Base-by-base conservation (phyloP, 352 stramenopile genomes). In the Phytopythium sindhum region DNA sequence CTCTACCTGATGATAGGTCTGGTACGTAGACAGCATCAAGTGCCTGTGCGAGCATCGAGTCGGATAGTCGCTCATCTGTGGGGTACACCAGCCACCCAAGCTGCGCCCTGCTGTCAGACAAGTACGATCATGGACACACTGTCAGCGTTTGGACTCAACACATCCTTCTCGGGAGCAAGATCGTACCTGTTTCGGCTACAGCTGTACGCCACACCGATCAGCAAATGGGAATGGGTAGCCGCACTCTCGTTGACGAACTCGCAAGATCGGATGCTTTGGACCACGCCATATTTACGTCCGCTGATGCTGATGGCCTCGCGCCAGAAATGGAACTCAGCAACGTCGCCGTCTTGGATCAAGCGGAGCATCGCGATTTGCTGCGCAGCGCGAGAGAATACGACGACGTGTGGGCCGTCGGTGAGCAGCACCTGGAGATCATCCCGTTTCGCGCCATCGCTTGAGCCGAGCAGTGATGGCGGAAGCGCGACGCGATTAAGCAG, bases 241-340 rank as follows among this genome's bases (percentile, higher is more conserved):
- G 26, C 39, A 10, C 1, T 37, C 17, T 15, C 37, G 23, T 24
- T 11, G 26, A 60, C 9, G n/a, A 50, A 21, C 3, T 64, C 33
- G 31, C 28, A 47, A 12, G 35, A 56, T 2, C 4, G n/a, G 37
- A 64, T 28, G n/a, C n/a, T 14, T 15, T 55, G 11, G 50, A 45
- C 31, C 3, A n/a, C 21, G 37, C 10, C 21, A 47, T 14, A 7
- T 3, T 15, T 1, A 11, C 7, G 15, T 3, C 21, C 8, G 29
- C 31, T 5, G 39, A 62, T 6, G 29, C 7, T 1, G 14, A 64
- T 35, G 26, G 29, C 31, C 12, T 72, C 42, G 4, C 45, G 44
- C 65, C 69, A 81, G 26, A 69, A 35, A 29, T 63, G 54, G 61
- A 85, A 85, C 31, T 75, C 52, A 77, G 61, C 44, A 75, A 23